These are phyloP conservation scores for Hypoxylon fuscum DNA, from an alignment of 495 filamentous ascomycete genomes.

Conservation along the genomic window DNA sequence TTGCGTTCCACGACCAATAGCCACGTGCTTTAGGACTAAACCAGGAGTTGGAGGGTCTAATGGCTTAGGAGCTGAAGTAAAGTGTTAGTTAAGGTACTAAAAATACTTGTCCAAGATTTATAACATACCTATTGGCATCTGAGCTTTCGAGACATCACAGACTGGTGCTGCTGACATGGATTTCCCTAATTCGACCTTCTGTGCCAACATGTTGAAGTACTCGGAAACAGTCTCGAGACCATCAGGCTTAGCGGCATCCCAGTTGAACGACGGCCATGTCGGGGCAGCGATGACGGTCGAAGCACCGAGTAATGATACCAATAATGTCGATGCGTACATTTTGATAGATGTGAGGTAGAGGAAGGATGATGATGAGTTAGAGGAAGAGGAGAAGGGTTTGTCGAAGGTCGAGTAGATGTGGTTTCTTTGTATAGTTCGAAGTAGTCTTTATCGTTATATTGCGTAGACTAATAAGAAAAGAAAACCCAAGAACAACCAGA, in stretches of 20 bases:
- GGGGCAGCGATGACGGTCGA: constrained; percentile 58
- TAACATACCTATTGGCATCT: constrained; percentile 55
- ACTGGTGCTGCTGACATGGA: constrained; percentile 48
- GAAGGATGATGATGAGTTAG: too few relatives aligned
- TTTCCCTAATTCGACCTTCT: constrained; percentile 56
- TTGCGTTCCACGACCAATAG: constrained; percentile 86
- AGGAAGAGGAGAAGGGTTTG: constrained; percentile 19
- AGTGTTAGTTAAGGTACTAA: constrained; percentile 33
- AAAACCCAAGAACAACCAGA: constrained; percentile 44
- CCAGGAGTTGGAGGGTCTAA: constrained; percentile 67
- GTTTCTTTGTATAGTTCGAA: constrained; percentile 30
- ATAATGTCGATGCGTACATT: constrained; percentile 57
- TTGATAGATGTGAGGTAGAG: constrained; percentile 33
- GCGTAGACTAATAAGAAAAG: constrained; percentile 41
- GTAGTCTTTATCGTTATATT: constrained; percentile 36
- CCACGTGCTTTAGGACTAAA: constrained; percentile 74
- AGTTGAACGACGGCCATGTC: constrained; percentile 50
- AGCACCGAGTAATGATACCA: constrained; percentile 57
- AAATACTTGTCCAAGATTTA: not conserved
- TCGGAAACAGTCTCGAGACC: constrained; percentile 55
- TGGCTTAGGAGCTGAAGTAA: constrained; percentile 47
- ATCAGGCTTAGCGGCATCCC: constrained; percentile 45
- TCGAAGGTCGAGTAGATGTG: constrained; percentile 22
- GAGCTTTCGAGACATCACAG: constrained; percentile 62
- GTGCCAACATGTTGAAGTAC: constrained; percentile 63